phyloP scores from a whole-genome alignment of 768 basidiomycete species.

The Podaxis sp. region DNA sequence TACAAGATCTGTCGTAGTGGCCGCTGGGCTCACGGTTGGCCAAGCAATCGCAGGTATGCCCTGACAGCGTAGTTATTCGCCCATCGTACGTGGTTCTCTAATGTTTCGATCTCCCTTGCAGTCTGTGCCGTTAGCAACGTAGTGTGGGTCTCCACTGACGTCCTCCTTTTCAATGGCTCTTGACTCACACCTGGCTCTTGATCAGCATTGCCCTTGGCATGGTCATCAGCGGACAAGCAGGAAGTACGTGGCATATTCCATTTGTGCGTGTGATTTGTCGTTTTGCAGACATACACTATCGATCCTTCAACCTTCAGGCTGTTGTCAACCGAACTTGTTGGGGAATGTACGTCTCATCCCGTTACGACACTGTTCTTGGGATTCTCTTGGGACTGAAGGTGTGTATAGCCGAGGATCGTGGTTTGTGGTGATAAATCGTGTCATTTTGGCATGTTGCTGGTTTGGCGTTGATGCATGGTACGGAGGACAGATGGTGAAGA shows the following conservation, averaged over 20 bases:
- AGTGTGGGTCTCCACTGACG: neutral
- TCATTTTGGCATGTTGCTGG: conserved; percentile 12
- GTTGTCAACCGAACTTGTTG: conserved; percentile 8
- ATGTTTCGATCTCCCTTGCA: neutral
- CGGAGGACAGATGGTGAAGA: conserved; percentile 10
- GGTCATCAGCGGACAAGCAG: conserved; percentile 4
- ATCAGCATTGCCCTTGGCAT: conserved; percentile 3
- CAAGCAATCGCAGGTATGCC: neutral
- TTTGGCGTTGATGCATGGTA: conserved; percentile 12
- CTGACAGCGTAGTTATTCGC: neutral
- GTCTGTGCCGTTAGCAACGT: conserved; percentile 9
- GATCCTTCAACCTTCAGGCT: neutral
- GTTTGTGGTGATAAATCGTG: conserved; percentile 10
- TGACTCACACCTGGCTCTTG: neutral
- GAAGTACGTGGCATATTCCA: conserved; percentile 8
- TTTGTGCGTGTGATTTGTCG: neutral
- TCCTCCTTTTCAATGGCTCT: neutral
- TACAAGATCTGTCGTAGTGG: neutral
- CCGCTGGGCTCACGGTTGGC: conserved; percentile 5
- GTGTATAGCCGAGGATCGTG: conserved; percentile 1
- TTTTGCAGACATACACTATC: no score
- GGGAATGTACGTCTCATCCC: conserved; percentile 3
- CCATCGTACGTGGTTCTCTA: neutral
- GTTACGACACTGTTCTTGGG: neutral
- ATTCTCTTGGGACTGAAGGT: neutral